Evolutionary conservation across 352 stramenopile species (phyloP), one percentile per base, ranked within the genome.

Genomic region (Globisporangium solare): DNA sequence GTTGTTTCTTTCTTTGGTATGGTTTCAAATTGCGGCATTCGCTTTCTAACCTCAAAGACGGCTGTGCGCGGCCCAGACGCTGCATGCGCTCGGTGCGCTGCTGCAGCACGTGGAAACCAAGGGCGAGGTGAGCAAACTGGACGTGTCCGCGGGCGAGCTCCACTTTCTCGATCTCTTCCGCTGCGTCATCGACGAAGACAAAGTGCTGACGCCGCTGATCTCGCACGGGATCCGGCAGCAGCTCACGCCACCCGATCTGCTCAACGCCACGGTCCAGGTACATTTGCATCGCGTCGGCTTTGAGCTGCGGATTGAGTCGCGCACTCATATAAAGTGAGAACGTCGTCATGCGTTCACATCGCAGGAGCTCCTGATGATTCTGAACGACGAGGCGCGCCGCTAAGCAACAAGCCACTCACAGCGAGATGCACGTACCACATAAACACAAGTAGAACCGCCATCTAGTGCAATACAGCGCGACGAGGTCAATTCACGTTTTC

Each of bases 111-210:
- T 89, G 13, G 77, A 88, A 47, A 54, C 66, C 8, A 62, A 59
- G 32, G 71, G 73, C 2, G 61, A 84, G 6, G 57, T 66, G 6
- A 86, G 65, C 10, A 74, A 71, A 0, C 54, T 67, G 17, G 76
- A 89, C 14, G 58, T 83, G 6, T 78, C 78, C 3, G 66, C 69
- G 3, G 67, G 72, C 14, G 80, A 91, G 42, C 60, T 88, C 14
- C 77, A 76, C 43, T 84, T 91, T 21, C 67, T 93, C 21, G 76
- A 89, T 27, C 53, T 90, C 2, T 71, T 91, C 47, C 71, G 75
- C 10, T 88, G 80, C 18, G 73, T 88, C n/a, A 68, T 89, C 15
- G 76, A 93, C 48, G 66, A 74, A 10, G 64, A 91, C 43, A 71
- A 84, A 32, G 70, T 84, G 14, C 66, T 93, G 22, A 89, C 80